phyloP scores from a whole-genome alignment of 495 filamentous ascomycete species.

The Polyplosphaeria fusca region DNA sequence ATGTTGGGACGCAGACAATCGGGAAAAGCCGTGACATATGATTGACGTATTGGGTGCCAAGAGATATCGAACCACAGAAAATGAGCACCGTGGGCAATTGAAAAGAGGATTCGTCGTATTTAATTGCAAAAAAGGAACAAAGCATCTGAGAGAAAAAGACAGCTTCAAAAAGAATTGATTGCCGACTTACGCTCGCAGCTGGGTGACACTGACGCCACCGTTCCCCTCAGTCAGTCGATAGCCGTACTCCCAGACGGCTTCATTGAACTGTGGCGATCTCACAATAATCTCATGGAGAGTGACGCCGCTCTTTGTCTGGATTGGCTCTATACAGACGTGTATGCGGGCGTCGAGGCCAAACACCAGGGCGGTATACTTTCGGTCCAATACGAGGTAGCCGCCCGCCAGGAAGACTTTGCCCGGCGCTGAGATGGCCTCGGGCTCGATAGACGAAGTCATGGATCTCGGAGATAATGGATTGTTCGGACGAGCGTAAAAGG shows the following conservation, averaged over 20 bases:
- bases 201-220: slow-evolving; percentile 74
- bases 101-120: not conserved
- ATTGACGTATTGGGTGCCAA: not conserved
- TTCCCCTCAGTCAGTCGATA: slow-evolving; percentile 63
- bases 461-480: not conserved
- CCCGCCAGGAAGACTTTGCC: slow-evolving; percentile 94
- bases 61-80: not conserved
- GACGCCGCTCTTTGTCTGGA: slow-evolving; percentile 55
- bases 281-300: slow-evolving; percentile 71
- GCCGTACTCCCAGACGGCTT: slow-evolving; percentile 82
- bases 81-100: too few relatives aligned
- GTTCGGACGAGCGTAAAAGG: not conserved
- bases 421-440: slow-evolving; percentile 80
- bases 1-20: not conserved
- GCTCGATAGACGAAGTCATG: slow-evolving; percentile 42
- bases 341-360: slow-evolving; percentile 94
- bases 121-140: too few relatives aligned
- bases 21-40: not conserved
- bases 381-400: slow-evolving; percentile 91
- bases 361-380: slow-evolving; percentile 80
- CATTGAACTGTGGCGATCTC: slow-evolving; percentile 82
- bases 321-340: slow-evolving; percentile 69
- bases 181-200: slow-evolving; percentile 68
- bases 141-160: not conserved
- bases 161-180: not conserved